Percentiles rank a stretch among this genome's conserved stretches.
Conservation (phyloP, 2,329 filamentous ascomycete species). For the Rutstroemia sp. region DNA sequence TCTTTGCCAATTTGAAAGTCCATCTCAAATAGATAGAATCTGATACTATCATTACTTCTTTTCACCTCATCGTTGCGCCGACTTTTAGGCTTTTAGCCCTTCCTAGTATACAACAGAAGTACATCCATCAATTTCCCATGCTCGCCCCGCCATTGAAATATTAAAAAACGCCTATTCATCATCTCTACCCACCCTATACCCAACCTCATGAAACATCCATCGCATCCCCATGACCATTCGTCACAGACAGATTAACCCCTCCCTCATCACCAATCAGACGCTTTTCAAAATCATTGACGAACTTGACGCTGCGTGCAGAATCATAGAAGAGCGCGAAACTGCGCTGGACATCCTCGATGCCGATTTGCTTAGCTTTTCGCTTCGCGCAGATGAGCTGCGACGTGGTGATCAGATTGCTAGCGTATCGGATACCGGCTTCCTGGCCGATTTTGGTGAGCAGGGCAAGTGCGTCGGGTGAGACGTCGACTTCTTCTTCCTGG, state of each 20-base stretch:
- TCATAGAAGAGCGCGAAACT: constrained; percentile 96
- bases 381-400: constrained; percentile 83
- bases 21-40: not conserved
- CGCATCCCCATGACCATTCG: constrained; percentile 53
- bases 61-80: not conserved
- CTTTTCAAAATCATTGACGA: constrained; percentile 85
- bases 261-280: constrained; percentile 86
- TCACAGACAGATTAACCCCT: constrained; percentile 59
- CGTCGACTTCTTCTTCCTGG: constrained; percentile 90
- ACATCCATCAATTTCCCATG: not conserved
- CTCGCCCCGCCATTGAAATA: not conserved
- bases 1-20: not conserved
- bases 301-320: constrained; percentile 77
- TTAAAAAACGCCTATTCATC: constrained; percentile 7
- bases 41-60: not conserved
- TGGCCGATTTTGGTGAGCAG: constrained; percentile 92
- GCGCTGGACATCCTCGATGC: constrained; percentile 81
- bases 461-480: constrained; percentile 82
- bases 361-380: constrained; percentile 75
- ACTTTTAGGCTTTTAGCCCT: constrained; percentile 6
- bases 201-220: constrained; percentile 46
- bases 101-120: constrained; percentile 10
- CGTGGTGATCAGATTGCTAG: constrained; percentile 96
- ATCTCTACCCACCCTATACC: not conserved
- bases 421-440: constrained; percentile 87